Percentiles rank a stretch among this genome's conserved stretches.
Conservation (phyloP, 768 basidiomycete genomes). For the Austroboletus festivus region DNA sequence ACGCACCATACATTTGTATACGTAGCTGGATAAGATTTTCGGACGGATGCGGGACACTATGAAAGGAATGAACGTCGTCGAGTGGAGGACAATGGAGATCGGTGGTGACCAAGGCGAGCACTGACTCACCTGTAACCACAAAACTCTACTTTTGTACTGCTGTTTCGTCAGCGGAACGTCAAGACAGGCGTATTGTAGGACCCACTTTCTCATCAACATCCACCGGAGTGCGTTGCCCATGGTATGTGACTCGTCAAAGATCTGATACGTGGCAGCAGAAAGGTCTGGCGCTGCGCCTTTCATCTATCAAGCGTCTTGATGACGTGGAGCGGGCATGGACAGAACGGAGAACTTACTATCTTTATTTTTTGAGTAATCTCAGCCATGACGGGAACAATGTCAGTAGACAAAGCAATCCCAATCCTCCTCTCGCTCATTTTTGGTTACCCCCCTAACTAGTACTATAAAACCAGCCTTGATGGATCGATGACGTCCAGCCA, state of each 20-base stretch:
- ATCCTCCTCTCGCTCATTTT: not conserved
- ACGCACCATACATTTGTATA: slow-evolving; percentile 99
- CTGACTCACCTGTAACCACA: slow-evolving; percentile 87
- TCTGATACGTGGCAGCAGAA: slow-evolving; percentile 87
- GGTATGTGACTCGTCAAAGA: slow-evolving; percentile 93
- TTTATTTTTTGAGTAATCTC: slow-evolving; percentile 31
- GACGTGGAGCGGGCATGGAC: not conserved
- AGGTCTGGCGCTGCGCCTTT: slow-evolving; percentile 79
- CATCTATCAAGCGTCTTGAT: slow-evolving; percentile 51
- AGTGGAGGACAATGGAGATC: slow-evolving; percentile 18
- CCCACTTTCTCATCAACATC: slow-evolving; percentile 99
- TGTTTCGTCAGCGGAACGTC: slow-evolving; percentile 28
- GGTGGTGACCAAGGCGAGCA: not conserved
- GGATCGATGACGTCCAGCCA: too few species aligned
- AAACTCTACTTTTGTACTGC: slow-evolving; percentile 93
- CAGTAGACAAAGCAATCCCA: too few species aligned
- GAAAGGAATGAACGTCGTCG: slow-evolving; percentile 1
- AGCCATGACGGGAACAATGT: slow-evolving; percentile 20
- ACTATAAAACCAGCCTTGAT: slow-evolving; percentile 25
- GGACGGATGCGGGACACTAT: slow-evolving; percentile 82
- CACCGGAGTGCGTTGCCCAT: slow-evolving; percentile 92
- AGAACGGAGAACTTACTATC: slow-evolving; percentile 23
- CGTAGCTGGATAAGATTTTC: slow-evolving; percentile 95
- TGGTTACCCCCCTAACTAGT: too few species aligned
- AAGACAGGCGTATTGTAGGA: slow-evolving; percentile 3